Evolutionary conservation across 768 basidiomycete species (phyloP), one percentile per base, ranked within the genome.

Genomic region (Leucocoprinus birnbaumii): DNA sequence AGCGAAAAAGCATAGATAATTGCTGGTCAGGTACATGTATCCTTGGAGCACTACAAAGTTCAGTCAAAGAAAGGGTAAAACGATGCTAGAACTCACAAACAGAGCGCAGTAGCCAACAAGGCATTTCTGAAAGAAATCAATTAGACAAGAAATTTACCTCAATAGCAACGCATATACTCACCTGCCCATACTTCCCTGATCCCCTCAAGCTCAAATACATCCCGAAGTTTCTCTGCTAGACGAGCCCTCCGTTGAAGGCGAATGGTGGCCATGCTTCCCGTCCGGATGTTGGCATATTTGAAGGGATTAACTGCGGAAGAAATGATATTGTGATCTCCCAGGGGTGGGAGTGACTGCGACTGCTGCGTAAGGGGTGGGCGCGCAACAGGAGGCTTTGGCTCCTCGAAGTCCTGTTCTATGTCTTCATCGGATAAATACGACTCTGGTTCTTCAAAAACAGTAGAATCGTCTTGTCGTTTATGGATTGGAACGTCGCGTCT

Each of bases 1-100:
- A 2, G 93, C 93, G 69, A 95, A 99, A 76, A 99, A 99, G 73
- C 96, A 98, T 18, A 98, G 70, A 67, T 96, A 90, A 10, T 88
- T 85, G 62, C 91, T 91, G 1, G 96, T 98, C 47, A 98, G 76
- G 68, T 96, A 99, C 83, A 99, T 91, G 66, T 96, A 98, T 2
- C 96, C 96, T 71, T 99, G 96, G 27, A 99, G 78, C 59, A 98
- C 93, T 91, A 68, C 14, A 21, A 21, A 37, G 53, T 27, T 51
- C 54, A 60, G 43, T 43, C 35, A 9, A 51, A 43, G 31, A 35
- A 2, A 19, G 38, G 14, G 31, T 22, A 18, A 49, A 9, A 55
- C 24, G 48, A 26, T 11, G 35, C 13, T 5, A 14, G 40, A 34
- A 85, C 94, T 80, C 65, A 95, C 94, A 73, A 60, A 95, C 84